A percentile compares a stretch with the other conserved stretches of the same genome.
Conservation (phyloP, 2,329 filamentous ascomycete genomes). For the Fusarium verrucosum region DNA sequence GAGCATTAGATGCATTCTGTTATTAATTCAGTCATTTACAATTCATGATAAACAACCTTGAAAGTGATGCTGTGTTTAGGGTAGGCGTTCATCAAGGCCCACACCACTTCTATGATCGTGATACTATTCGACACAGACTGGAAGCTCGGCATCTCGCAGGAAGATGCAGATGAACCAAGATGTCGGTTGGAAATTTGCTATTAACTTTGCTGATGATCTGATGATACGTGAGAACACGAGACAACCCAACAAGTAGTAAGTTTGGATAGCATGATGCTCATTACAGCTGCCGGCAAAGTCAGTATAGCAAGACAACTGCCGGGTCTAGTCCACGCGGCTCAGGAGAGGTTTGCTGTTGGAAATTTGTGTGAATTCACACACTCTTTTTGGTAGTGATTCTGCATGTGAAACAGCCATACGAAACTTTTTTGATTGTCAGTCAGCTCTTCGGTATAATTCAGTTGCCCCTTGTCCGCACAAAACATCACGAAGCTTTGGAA, state of each 20-base stretch:
- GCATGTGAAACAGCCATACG: background rate
- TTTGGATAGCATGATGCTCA: conserved; percentile 14
- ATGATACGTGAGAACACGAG: background rate
- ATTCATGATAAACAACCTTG: background rate
- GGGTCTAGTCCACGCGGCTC: background rate
- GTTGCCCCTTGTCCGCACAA: background rate
- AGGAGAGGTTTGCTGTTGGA: background rate
- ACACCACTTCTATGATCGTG: background rate
- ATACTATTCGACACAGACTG: background rate
- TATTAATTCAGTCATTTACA: background rate
- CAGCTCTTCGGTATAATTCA: background rate
- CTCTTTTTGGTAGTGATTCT: background rate
- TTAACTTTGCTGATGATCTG: conserved; percentile 26
- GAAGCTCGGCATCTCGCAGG: background rate
- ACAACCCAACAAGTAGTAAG: background rate
- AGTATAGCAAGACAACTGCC: background rate
- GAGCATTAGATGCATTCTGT: too few species aligned
- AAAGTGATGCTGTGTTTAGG: background rate
- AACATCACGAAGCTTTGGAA: background rate
- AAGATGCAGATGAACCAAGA: background rate
- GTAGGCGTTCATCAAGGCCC: background rate
- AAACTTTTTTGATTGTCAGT: background rate
- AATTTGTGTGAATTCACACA: background rate
- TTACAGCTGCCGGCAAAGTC: conserved; percentile 12
- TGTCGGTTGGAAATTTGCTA: background rate